Evolutionary conservation across 805 yeast species (phyloP).

Genomic region (Myxozyma lipomycoides): DNA sequence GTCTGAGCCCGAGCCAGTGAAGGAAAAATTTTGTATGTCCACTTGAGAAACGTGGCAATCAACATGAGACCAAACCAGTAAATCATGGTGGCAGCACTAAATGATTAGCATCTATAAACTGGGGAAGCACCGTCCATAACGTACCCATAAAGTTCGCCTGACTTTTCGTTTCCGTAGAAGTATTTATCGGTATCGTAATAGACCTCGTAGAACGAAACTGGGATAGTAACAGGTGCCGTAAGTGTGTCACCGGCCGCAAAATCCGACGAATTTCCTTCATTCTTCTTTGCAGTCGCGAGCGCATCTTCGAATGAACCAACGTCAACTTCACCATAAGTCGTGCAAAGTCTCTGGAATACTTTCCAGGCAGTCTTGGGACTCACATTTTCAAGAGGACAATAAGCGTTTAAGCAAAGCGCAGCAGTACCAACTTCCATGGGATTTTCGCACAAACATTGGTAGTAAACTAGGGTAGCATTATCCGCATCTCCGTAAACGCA

Average conservation of each 20-base stretch:
- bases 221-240: not conserved
- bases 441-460: not conserved
- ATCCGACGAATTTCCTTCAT: not conserved
- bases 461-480: not conserved
- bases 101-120: not conserved
- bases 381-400: not conserved
- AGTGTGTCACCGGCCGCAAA: not conserved
- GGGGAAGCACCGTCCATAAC: too few species aligned
- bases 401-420: not conserved
- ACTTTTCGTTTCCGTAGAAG: not conserved
- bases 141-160: constrained; percentile 8
- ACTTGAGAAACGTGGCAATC: constrained; percentile 1
- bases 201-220: not conserved
- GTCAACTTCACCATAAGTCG: not conserved
- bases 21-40: not conserved
- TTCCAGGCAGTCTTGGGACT: not conserved
- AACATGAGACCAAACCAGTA: constrained; percentile 3
- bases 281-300: not conserved
- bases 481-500: not conserved
- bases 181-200: not conserved
- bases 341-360: not conserved
- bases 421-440: not conserved
- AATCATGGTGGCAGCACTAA: constrained; percentile 11
- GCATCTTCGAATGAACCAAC: not conserved
- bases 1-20: not conserved